Percentiles rank a stretch among this genome's conserved stretches.
These are phyloP conservation scores for Graphilbum ipis-grandicollis DNA, from an alignment of 2,329 filamentous ascomycete genomes.

Conservation along the genomic window DNA sequence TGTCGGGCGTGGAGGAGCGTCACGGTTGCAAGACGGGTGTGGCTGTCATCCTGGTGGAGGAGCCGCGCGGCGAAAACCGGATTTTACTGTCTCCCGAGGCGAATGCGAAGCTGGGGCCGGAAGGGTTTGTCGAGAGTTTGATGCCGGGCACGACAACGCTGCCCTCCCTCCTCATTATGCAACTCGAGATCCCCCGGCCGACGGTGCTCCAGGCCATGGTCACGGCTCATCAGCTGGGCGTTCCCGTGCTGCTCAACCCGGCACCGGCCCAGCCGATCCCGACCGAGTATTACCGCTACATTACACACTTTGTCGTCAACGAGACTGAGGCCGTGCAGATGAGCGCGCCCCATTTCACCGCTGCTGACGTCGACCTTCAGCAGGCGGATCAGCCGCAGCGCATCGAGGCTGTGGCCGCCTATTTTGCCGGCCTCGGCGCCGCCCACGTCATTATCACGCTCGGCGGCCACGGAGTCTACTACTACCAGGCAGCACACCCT, in stretches of 20 bases:
- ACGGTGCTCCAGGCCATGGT: constrained; percentile 31
- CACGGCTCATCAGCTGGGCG: constrained; percentile 17
- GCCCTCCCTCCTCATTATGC: constrained; percentile 37
- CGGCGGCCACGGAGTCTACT: constrained; percentile 59
- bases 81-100: constrained; percentile 58
- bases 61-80: constrained; percentile 54
- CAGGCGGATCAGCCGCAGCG: no score
- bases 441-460: constrained; percentile 68
- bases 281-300: constrained; percentile 32
- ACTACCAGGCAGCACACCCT: constrained; percentile 20
- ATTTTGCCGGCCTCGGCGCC: constrained; percentile 48
- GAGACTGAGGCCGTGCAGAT: constrained; percentile 53
- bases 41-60: constrained; percentile 60
- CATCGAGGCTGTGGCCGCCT: constrained; percentile 24
- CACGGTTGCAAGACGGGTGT: constrained; percentile 42
- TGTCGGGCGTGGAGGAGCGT: constrained; percentile 27
- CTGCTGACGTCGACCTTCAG: no score
- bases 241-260: constrained; percentile 54
- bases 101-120: constrained; percentile 33
- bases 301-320: constrained; percentile 54
- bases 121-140: constrained; percentile 13
- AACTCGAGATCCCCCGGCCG: constrained; percentile 38
- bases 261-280: constrained; percentile 42
- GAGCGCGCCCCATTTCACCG: no score
- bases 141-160: constrained; percentile 13